Conservation (phyloP, 176 grass and related monocot genomes). For the Cocos nucifera region DNA sequence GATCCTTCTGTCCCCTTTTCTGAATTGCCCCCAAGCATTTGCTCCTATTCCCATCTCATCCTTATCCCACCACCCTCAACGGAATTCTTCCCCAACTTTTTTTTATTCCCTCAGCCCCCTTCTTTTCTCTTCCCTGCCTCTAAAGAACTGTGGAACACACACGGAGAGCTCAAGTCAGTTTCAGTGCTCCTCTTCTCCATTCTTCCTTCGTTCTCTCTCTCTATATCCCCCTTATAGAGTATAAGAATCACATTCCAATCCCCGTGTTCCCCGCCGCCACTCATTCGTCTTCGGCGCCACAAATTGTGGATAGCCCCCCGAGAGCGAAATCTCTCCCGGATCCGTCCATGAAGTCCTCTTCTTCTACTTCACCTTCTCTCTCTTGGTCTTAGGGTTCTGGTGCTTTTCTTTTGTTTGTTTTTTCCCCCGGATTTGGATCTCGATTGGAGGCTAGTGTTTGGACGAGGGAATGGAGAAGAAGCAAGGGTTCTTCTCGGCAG, state of each 20-base stretch:
- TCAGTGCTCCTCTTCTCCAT: neutral
- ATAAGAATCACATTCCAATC: neutral
- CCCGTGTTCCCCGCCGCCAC: neutral
- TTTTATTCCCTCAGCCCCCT: too few species aligned
- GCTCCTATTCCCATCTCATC: too few species aligned
- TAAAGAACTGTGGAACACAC: neutral
- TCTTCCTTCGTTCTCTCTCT: neutral
- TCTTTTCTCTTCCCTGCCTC: too few species aligned
- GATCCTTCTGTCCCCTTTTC: too few species aligned
- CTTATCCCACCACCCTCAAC: too few species aligned
- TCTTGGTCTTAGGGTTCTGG: neutral
- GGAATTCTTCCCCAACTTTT: too few species aligned
- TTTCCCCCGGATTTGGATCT: neutral
- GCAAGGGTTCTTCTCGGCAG: constrained; percentile 17
- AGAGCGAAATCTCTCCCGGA: too few species aligned
- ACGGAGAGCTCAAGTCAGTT: neutral
- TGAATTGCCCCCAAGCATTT: too few species aligned
- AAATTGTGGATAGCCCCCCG: too few species aligned
- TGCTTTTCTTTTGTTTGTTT: too few species aligned
- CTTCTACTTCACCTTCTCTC: neutral
- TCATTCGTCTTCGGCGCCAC: too few species aligned
- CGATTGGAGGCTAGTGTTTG: neutral
- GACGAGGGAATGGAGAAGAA: constrained; percentile 13
- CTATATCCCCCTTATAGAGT: neutral
- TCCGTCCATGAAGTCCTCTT: neutral